A percentile compares a stretch with the other conserved stretches of the same genome.
phyloP scores from a whole-genome alignment of 352 stramenopile genomes.

The Phytophthora cryptogea region DNA sequence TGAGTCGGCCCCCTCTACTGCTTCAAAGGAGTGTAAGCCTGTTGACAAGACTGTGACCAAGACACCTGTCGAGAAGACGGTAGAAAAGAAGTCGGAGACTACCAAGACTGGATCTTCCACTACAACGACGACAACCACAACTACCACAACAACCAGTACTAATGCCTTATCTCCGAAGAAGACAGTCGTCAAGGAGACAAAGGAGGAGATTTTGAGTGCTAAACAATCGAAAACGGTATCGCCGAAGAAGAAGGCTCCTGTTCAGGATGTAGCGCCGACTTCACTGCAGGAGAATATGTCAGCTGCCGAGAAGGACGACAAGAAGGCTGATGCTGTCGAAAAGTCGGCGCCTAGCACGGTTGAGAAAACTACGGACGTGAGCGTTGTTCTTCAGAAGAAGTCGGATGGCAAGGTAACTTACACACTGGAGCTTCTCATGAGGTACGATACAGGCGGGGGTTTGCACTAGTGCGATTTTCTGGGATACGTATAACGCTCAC shows the following conservation, averaged over 20 bases:
- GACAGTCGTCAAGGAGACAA: conserved; percentile 17
- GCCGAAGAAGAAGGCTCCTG: conserved; percentile 24
- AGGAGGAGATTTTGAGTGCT: conserved; percentile 6
- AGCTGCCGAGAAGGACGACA: conserved; percentile 14
- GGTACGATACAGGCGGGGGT: conserved; percentile 26
- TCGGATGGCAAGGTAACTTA: conserved; percentile 56
- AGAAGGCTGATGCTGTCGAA: conserved; percentile 15
- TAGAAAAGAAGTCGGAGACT: conserved; percentile 30
- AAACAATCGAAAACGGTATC: conserved; percentile 26
- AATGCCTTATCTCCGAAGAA: conserved; percentile 24
- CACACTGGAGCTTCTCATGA: conserved; percentile 61
- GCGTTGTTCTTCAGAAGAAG: conserved; percentile 37
- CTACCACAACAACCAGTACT: conserved; percentile 24
- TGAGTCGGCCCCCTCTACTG: not conserved
- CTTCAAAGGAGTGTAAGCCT: conserved; percentile 1
- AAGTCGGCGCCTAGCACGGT: conserved; percentile 12
- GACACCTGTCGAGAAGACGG: conserved; percentile 14
- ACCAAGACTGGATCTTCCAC: conserved; percentile 19
- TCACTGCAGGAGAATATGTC: conserved; percentile 28
- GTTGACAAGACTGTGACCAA: conserved; percentile 17
- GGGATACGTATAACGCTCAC: not conserved
- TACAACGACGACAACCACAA: conserved; percentile 27
- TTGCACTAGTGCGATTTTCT: not conserved
- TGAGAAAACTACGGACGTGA: conserved; percentile 43
- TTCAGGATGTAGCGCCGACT: conserved; percentile 13